These are phyloP conservation scores for Umbelopsis sp. DNA, from an alignment of 192 early-diverging fungal species.

Conservation along the genomic window DNA sequence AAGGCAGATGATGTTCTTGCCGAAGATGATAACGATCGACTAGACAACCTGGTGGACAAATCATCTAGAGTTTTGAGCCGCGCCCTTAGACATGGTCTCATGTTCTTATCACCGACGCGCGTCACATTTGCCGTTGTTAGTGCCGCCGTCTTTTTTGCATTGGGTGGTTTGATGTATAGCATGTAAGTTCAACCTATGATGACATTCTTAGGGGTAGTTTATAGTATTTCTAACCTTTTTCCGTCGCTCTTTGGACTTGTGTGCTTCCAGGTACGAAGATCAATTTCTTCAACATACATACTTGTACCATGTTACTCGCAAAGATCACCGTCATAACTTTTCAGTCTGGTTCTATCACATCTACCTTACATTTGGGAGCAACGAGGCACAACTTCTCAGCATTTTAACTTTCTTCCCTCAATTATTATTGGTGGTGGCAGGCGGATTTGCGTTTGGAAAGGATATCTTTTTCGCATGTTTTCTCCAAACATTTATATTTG, in stretches of 20 bases:
- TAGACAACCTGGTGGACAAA: slow-evolving; percentile 10
- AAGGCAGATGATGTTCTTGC: slow-evolving; percentile 1
- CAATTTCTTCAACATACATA: slow-evolving; percentile 92
- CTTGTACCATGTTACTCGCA: slow-evolving; percentile 91
- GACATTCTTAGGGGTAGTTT: background rate
- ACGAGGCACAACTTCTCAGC: slow-evolving; percentile 50
- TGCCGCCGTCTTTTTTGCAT: slow-evolving; percentile 59
- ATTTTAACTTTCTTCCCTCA: slow-evolving; percentile 89
- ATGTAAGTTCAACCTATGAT: slow-evolving; percentile 41
- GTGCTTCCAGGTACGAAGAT: slow-evolving; percentile 63
- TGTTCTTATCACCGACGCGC: slow-evolving; percentile 57
- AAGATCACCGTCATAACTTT: slow-evolving; percentile 99
- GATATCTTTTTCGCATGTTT: slow-evolving; percentile 91
- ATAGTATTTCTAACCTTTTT: slow-evolving; percentile 7
- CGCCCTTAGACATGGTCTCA: background rate
- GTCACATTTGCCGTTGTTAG: slow-evolving; percentile 65
- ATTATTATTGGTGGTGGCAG: slow-evolving; percentile 57
- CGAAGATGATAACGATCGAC: slow-evolving; percentile 4
- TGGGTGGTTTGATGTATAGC: slow-evolving; percentile 71
- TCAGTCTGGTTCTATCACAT: slow-evolving; percentile 96
- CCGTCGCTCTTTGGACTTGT: background rate
- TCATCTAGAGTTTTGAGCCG: background rate
- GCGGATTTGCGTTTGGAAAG: slow-evolving; percentile 72
- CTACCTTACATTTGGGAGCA: slow-evolving; percentile 71
- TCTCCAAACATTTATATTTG: slow-evolving; percentile 95